These are phyloP conservation scores for Noccaea caerulescens DNA, from an alignment of 345 rosid species.

Conservation along the genomic window DNA sequence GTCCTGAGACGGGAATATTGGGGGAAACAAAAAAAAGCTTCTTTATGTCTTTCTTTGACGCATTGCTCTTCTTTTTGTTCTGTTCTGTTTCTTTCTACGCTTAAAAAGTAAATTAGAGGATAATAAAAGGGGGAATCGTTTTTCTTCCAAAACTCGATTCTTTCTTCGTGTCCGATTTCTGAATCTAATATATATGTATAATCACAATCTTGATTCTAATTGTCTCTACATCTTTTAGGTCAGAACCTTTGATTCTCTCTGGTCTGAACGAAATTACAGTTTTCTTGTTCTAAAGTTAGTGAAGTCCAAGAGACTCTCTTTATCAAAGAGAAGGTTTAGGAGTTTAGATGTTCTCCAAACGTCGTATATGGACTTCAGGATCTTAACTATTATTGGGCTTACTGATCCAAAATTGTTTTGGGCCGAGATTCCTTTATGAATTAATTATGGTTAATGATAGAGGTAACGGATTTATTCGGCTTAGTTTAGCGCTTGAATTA, in stretches of 20 bases:
- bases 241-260: neutral
- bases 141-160: constrained; percentile 3
- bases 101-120: constrained; percentile 14
- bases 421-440: neutral
- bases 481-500: neutral
- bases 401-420: neutral
- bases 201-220: constrained; percentile 17
- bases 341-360: neutral
- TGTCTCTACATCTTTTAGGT: neutral
- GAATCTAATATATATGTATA: neutral
- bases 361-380: neutral
- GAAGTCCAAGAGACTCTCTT: neutral
- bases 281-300: neutral
- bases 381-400: neutral
- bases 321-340: neutral
- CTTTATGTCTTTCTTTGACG: neutral
- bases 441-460: neutral
- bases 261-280: neutral
- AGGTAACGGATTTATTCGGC: neutral
- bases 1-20: neutral
- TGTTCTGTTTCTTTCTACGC: constrained; percentile 17
- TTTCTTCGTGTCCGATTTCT: neutral
- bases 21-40: neutral
- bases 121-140: neutral
- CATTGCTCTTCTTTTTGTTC: neutral